Evolutionary conservation across 164 flowering plant genomes (phyloP), one percentile per base, ranked within the genome.

Genomic region (Vitis cinerea): DNA sequence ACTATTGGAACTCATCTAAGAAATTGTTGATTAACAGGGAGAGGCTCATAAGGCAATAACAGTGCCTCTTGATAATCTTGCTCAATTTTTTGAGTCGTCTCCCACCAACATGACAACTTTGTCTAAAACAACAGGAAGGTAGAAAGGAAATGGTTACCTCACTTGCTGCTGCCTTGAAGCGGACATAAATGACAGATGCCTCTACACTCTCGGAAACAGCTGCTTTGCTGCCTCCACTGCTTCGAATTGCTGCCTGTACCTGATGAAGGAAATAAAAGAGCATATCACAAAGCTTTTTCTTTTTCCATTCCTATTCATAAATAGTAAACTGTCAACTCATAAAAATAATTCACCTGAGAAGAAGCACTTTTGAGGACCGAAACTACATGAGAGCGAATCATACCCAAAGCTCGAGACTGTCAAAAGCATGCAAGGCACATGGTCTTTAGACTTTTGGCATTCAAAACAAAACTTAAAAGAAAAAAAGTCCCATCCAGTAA

Each of bases 91-190:
- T 37, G 44, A 37, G 44, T 37, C 50, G 16, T 68, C 16, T 61
- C 63, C 48, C 12, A 13, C 47, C 0, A 23, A 23, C 27, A 23
- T 23, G 27, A 23, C 27, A 23, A 23, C 27, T 23, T 23, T 23
- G 27, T 23, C 27, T 23, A 23, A 23, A 23, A 23, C 27, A 23
- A 23, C 49, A 30, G 16, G 61, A 61, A 44, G 52, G 51, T 9
- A 16, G 50, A 66, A 52, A 16, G 50, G 30, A 51, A 68, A 61
- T n/a, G 8, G 52, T 74, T 77, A 91, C 98, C 98, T 93, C 98
- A 74, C 85, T 86, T 11, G 98, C 97, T 58, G 99, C 96, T 64
- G 97, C 99, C 83, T 95, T 89, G 77, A 95, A 95, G 62, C 98
- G 90, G 64, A 93, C 97, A 86, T 95, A 93, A 44, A 95, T 86